Evolutionary conservation across 2,329 filamentous ascomycete genomes (phyloP), one percentile per base, ranked within the genome.

Genomic region (Fusarium sacchari): DNA sequence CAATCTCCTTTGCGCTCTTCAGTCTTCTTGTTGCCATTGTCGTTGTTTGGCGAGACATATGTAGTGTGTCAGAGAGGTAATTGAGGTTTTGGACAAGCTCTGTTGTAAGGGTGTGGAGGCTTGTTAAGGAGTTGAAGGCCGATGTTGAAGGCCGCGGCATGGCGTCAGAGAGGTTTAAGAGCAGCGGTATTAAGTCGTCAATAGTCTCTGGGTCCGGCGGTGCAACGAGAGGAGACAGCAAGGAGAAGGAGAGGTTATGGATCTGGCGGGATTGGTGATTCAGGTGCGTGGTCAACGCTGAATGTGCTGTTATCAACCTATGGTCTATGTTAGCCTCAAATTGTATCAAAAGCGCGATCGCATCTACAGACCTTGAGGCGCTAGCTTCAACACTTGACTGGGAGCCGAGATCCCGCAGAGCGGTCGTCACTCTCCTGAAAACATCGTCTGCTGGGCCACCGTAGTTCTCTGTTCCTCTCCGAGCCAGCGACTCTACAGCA

Each of bases 21-120:
- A 99, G 85, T 49, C 94, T 89, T 62, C 96, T 88, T 6, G 92
- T 91, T 4, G 96, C 96, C 15, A 93, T 92, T 7, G 91, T 93
- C 1, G 94, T 96, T 3, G 94, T 93, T 82, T 98, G 96, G 18
- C 94, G 91, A 37, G 93, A 95, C 92, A 98, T 97, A 82, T 98
- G 96, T 39, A 99, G 87, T 7, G 94, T 95, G 81, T 99, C 96
- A 12, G 94, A 94, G 9, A 99, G 87, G 74, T 94, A 93, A 76
- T 94, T 94, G 52, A 99, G 88, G 12, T 94, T 94, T 77, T 94
- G 89, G 14, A 96, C 89, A 34, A 96, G 85, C 70, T 95, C 93
- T 32, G 89, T 86, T 1, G 93, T 95, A 72, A 94, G 86, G 12
- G 89, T 86, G 79, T 94, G 91, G 58, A 96, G 87, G 28, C 89